Base-by-base conservation (phyloP, 371 early-diverging fungal species). In the Apophysomyces sp. region DNA sequence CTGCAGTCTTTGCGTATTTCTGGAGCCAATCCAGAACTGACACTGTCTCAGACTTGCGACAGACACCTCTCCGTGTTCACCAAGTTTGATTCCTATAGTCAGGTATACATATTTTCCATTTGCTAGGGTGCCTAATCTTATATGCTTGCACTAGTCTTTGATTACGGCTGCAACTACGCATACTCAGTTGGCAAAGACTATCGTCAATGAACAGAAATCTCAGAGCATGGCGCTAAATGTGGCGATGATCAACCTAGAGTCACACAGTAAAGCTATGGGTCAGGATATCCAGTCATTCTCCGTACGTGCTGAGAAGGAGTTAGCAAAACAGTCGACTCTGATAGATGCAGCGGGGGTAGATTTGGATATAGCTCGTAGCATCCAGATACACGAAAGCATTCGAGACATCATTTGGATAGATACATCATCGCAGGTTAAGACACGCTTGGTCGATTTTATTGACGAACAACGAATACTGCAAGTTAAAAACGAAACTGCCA, bases 201-300 rank as follows among this genome's bases (percentile, higher is more conserved):
- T 83, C 18, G 77, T 82, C 30, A 73, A 77, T 24, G 83, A 85
- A 39, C 81, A 83, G 44, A 75, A 80, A 31, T 61, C 75, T 2
- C 88, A 87, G 58, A 67, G 75, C 26, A 78, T 80, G 75, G 88
- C 88, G 16, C 62, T 87, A 8, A 79, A 78, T 29, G 88, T 85
- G 0, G 88, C 86, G 3, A 56, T 86, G 44, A 77, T 80, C n/a
- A 87, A 86, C 58, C 58, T 87, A 12, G 82, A 81, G 36, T 65
- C 81, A 0, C 85, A 87, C 58, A 74, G 71, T 21, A 67, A 62
- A 56, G 67, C 58, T 0, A 55, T 58, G n/a, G 52, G 57, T 7
- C 32, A 66, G 27, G 54, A 44, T 24, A 55, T 73, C 9, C 30
- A 53, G n/a, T 12, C 24, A 0, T 76, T 74, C 60, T 52, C 58